Evolutionary conservation across 345 rosid species (phyloP).

Genomic region (Erucastrum elatum): DNA sequence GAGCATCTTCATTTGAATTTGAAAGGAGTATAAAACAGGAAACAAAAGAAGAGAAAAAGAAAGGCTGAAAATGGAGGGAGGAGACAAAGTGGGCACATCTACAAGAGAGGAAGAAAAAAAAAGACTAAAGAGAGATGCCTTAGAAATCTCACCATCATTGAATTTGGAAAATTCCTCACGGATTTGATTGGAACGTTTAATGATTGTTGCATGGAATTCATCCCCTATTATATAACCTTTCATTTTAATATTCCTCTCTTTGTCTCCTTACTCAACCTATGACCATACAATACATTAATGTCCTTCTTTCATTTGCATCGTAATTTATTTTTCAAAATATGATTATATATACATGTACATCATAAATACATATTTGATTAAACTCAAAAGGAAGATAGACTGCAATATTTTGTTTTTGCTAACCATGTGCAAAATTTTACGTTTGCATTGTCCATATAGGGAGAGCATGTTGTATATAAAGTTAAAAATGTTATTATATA

Average conservation of each 20-base stretch:
- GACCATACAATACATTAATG: background rate
- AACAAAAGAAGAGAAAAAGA: background rate
- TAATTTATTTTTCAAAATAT: background rate
- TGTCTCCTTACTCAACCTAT: conserved; percentile 33
- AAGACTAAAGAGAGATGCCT: conserved; percentile 44
- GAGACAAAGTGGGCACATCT: conserved; percentile 57
- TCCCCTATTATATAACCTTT: conserved; percentile 39
- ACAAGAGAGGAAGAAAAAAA: conserved; percentile 14
- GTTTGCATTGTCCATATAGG: background rate
- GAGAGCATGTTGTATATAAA: background rate
- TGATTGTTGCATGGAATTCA: conserved; percentile 95
- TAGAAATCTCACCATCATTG: conserved; percentile 69
- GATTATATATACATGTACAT: background rate
- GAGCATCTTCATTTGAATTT: background rate
- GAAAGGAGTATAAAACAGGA: background rate
- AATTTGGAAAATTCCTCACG: conserved; percentile 51
- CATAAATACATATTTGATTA: background rate
- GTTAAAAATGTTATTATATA: background rate
- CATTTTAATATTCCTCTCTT: conserved; percentile 31
- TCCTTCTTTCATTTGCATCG: conserved; percentile 7
- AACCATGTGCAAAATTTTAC: background rate
- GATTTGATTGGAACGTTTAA: conserved; percentile 65
- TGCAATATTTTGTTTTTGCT: background rate
- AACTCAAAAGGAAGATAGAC: background rate
- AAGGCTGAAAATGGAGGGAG: background rate